phyloP scores from a whole-genome alignment of 805 yeast species.

The Yarrowia alimentaria region DNA sequence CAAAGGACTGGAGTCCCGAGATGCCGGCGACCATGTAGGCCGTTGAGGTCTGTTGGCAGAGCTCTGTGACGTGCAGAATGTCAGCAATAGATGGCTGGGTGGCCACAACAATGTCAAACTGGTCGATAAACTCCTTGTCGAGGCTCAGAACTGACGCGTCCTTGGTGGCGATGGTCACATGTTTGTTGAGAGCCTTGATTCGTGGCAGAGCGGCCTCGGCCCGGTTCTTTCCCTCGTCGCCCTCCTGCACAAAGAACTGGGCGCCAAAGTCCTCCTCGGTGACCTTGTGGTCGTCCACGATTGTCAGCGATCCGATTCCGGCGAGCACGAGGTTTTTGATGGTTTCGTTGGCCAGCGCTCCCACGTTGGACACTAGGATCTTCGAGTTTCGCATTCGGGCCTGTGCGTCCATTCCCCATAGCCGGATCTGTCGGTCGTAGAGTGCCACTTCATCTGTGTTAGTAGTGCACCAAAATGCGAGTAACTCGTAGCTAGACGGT shows the following conservation, averaged over 20 bases:
- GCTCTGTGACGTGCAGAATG: conserved; percentile 46
- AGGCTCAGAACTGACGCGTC: conserved; percentile 41
- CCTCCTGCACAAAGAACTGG: conserved; percentile 66
- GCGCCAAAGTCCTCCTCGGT: conserved; percentile 63
- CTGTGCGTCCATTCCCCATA: conserved; percentile 97
- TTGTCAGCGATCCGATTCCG: conserved; percentile 77
- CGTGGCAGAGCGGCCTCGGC: conserved; percentile 54
- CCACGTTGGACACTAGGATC: conserved; percentile 66
- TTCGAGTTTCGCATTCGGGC: conserved; percentile 63
- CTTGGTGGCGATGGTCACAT: conserved; percentile 57
- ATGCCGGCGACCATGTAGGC: conserved; percentile 68
- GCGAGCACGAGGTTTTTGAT: conserved; percentile 83
- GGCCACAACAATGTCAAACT: conserved; percentile 70
- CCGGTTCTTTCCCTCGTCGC: conserved; percentile 55
- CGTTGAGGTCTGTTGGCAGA: conserved; percentile 54
- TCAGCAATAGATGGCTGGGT: conserved; percentile 50
- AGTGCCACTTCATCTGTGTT: conserved; percentile 86
- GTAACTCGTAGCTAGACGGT: no score
- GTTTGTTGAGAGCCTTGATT: conserved; percentile 72
- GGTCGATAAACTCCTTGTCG: conserved; percentile 44
- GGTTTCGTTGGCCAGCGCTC: conserved; percentile 78
- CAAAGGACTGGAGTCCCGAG: conserved; percentile 80
- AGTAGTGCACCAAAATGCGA: no score
- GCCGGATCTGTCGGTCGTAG: conserved; percentile 89
- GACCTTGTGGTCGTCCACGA: conserved; percentile 59